These are phyloP conservation scores for Aspergillus diversus DNA, from an alignment of 495 filamentous ascomycete species.

Conservation along the genomic window DNA sequence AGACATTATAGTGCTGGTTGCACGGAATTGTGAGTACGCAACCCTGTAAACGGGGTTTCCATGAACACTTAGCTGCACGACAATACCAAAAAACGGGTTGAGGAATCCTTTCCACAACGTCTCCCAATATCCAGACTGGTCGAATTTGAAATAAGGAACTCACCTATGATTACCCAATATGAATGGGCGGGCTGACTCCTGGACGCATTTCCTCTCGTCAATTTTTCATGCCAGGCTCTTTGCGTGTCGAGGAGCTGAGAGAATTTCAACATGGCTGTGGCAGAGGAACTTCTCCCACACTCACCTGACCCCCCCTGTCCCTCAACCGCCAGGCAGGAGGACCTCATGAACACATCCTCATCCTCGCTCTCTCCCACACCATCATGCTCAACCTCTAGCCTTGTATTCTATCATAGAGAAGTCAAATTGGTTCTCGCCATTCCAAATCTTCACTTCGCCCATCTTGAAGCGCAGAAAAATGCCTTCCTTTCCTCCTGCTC, in stretches of 20 bases:
- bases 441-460: not conserved
- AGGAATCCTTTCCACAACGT: not conserved
- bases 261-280: constrained; percentile 18
- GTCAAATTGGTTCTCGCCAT: constrained; percentile 10
- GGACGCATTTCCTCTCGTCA: not conserved
- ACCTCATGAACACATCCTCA: constrained; percentile 7
- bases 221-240: not conserved
- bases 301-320: constrained; percentile 12
- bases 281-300: not conserved
- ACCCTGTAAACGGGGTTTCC: not conserved
- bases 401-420: constrained; percentile 10
- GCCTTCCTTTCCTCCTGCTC: constrained; percentile 15
- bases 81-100: not conserved
- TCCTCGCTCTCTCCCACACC: constrained; percentile 8
- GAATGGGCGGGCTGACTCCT: not conserved
- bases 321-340: not conserved
- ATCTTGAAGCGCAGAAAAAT: constrained; percentile 18
- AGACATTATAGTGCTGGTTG: not conserved
- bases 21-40: not conserved
- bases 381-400: not conserved
- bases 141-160: not conserved
- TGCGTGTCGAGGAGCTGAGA: not conserved
- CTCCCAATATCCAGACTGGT: not conserved
- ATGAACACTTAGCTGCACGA: not conserved
- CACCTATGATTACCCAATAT: not conserved